These are phyloP conservation scores for Scedosporium dehoogii DNA, from an alignment of 2,329 filamentous ascomycete genomes.

Conservation along the genomic window DNA sequence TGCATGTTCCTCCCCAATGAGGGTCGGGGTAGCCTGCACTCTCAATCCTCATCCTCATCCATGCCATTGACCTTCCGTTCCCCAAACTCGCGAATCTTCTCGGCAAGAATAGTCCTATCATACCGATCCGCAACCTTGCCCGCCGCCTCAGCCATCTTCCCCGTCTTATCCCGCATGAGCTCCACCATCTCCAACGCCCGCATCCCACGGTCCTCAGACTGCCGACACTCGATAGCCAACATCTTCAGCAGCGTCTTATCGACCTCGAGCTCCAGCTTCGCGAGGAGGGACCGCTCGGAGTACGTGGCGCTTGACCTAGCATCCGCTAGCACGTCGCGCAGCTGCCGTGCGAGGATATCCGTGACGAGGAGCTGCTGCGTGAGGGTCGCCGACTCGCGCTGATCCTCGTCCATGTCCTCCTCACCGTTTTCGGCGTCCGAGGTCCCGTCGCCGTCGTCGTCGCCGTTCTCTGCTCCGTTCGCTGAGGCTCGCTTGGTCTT, in stretches of 20 bases:
- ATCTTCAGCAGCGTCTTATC: conserved; percentile 86
- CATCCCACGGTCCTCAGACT: conserved; percentile 90
- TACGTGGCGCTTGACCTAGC: conserved; percentile 31
- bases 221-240: conserved; percentile 79
- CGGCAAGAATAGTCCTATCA: conserved; percentile 65
- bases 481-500: conserved; percentile 18
- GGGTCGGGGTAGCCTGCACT: too few relatives aligned
- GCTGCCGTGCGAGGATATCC: conserved; percentile 60
- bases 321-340: conserved; percentile 62
- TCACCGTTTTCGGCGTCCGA: conserved; percentile 24
- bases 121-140: conserved; percentile 83
- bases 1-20: too few relatives aligned
- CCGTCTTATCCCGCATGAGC: conserved; percentile 74
- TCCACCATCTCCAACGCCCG: conserved; percentile 84
- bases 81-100: conserved; percentile 82
- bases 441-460: conserved; percentile 21
- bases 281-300: conserved; percentile 56
- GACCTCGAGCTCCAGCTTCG: conserved; percentile 67
- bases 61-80: conserved; percentile 54
- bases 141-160: conserved; percentile 86
- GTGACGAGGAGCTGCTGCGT: conserved; percentile 76
- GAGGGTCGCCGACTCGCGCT: conserved; percentile 42
- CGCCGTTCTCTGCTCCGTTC: conserved; percentile 18
- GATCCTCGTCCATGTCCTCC: conserved; percentile 21
- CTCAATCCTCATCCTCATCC: conserved; percentile 43